phyloP scores from a whole-genome alignment of 2,329 filamentous ascomycete species.

The Xylaria sp. region DNA sequence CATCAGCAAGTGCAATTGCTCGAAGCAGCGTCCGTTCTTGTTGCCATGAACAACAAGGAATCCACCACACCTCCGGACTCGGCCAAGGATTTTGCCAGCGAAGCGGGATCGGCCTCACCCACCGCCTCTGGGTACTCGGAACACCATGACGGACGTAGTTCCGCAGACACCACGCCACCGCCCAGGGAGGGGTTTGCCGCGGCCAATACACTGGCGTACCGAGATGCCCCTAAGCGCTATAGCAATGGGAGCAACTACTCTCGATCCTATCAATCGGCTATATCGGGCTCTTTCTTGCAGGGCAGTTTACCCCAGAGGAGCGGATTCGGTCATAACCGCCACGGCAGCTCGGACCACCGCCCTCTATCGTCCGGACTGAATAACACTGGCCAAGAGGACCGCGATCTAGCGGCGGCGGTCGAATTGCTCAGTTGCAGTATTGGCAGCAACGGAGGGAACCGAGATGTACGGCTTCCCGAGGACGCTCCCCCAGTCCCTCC shows the following conservation, averaged over 20 bases:
- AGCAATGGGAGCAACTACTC: slow-evolving; percentile 66
- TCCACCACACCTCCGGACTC: slow-evolving; percentile 67
- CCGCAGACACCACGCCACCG: slow-evolving; percentile 89
- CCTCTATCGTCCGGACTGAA: slow-evolving; percentile 81
- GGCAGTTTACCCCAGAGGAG: slow-evolving; percentile 58
- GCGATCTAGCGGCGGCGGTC: slow-evolving; percentile 86
- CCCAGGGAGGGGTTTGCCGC: slow-evolving; percentile 72
- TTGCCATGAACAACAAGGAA: slow-evolving; percentile 76
- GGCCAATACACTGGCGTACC: slow-evolving; percentile 54
- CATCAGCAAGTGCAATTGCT: slow-evolving; percentile 98
- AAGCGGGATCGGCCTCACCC: slow-evolving; percentile 82
- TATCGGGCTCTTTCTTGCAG: slow-evolving; percentile 58
- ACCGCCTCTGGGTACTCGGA: slow-evolving; percentile 82
- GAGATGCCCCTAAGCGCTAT: slow-evolving; percentile 61
- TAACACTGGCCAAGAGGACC: slow-evolving; percentile 79
- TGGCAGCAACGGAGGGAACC: slow-evolving; percentile 73
- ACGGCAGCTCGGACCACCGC: slow-evolving; percentile 76
- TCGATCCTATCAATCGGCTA: slow-evolving; percentile 79
- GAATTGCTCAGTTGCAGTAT: slow-evolving; percentile 92
- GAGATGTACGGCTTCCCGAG: slow-evolving; percentile 65
- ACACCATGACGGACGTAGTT: slow-evolving; percentile 77
- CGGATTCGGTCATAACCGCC: slow-evolving; percentile 66
- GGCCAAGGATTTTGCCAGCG: slow-evolving; percentile 73
- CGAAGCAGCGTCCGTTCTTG: slow-evolving; percentile 93
- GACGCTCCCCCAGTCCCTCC: slow-evolving; percentile 89